Base-by-base conservation (phyloP, 139 green algal species). In the Chlamydomonas eustigma region DNA sequence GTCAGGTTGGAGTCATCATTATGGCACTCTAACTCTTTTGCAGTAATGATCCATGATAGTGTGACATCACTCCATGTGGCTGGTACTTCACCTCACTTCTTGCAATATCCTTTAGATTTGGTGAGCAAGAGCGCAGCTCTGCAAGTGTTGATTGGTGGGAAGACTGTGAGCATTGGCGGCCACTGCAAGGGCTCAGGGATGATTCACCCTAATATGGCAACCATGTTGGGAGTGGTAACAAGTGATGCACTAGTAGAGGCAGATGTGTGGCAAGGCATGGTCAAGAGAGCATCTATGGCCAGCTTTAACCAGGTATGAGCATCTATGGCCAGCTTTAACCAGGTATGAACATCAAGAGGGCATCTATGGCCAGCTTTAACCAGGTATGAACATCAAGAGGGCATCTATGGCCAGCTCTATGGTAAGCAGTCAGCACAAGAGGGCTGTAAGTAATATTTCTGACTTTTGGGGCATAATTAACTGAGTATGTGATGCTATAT, bases 171-270 rank as follows among this genome's bases (percentile, higher is more conserved):
- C 12, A 81, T 99, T 37, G 95, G 95, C 24, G 95, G 95, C 68
- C 96, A 97, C 79, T 90, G 89, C 75, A 99, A 99, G 86, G 96
- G 96, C 33, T 94, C 83, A 2, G 96, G 96, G 51, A 99, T 99
- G 96, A 99, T 99, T 78, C 95, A 99, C 86, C 96, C 96, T 72
- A 99, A 99, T 89, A 99, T 99, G 96, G 96, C 94, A 35, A 99
- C 96, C 79, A 98, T 99, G 92, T 90, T 99, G 36, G 89, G 84
- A 0, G 88, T 98, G 33, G 80, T 99, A n/a, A 99, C 95, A 0
- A 95, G 91, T 67, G 95, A 99, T 77, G 95, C 94, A 2, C 77
- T 83, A 1, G 94, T 98, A 1, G 77, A 72, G 1, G 66, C 87
- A 0, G 78, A 84, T 0, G 81, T 94, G 2, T 99, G 95, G 95